Evolutionary conservation across 2,329 filamentous ascomycete genomes (phyloP).

Genomic region (Aspergillus clavatus): DNA sequence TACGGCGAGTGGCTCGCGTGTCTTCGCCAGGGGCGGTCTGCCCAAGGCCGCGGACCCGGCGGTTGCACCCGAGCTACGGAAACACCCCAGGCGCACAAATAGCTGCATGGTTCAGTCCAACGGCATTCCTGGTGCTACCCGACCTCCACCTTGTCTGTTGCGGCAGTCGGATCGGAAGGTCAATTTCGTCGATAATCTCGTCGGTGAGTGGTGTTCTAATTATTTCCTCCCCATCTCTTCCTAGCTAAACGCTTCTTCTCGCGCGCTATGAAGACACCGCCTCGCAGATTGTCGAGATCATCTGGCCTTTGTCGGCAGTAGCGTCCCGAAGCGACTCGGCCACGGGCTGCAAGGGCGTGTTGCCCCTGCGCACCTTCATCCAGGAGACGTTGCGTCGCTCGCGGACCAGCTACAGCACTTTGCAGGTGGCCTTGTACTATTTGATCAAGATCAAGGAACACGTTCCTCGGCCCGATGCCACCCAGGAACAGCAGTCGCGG

Average conservation of each 20-base stretch:
- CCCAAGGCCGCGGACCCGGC: constrained; percentile 29
- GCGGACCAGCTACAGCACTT: constrained; percentile 91
- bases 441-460: constrained; percentile 88
- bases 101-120: constrained; percentile 50
- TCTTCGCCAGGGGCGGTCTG: constrained; percentile 23
- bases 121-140: constrained; percentile 45
- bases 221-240: constrained; percentile 20
- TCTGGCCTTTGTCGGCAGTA: constrained; percentile 88
- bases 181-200: constrained; percentile 92
- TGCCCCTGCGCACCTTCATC: constrained; percentile 92
- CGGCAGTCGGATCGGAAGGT: constrained; percentile 89
- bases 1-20: constrained; percentile 22
- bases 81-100: constrained; percentile 51
- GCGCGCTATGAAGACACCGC: constrained; percentile 76
- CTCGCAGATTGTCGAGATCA: constrained; percentile 92
- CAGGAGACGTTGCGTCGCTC: constrained; percentile 94
- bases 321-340: constrained; percentile 65
- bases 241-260: constrained; percentile 21
- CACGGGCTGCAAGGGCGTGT: constrained; percentile 65
- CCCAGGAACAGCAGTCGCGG: constrained; percentile 69
- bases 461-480: constrained; percentile 77
- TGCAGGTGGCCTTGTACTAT: constrained; percentile 96
- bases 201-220: constrained; percentile 66
- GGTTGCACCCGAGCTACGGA: constrained; percentile 39
- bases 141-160: constrained; percentile 68